These are phyloP conservation scores for Melampsora abietis-canadensis DNA, from an alignment of 1,284 basidiomycete genomes.

Conservation along the genomic window DNA sequence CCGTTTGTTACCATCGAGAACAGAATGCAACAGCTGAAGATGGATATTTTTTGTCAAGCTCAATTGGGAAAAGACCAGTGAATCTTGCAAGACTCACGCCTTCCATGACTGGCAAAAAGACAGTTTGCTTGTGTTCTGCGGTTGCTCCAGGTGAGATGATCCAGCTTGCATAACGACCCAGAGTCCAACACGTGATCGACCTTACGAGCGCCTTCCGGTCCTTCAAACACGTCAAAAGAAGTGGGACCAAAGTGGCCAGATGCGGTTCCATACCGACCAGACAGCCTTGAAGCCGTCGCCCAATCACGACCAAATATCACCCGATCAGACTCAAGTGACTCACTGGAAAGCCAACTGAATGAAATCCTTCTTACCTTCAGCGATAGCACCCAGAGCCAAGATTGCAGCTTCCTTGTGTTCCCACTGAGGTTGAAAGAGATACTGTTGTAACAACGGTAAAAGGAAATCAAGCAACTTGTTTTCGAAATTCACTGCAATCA, in stretches of 20 bases:
- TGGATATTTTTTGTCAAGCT: too few relatives aligned
- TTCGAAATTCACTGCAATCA: slow-evolving; percentile 88
- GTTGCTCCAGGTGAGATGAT: slow-evolving; percentile 68
- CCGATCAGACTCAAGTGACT: neutral
- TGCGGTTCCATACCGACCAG: slow-evolving; percentile 94
- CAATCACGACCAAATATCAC: slow-evolving; percentile 32
- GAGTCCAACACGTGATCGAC: slow-evolving; percentile 98
- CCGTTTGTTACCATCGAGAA: slow-evolving; percentile 97
- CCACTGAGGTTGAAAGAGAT: slow-evolving; percentile 92
- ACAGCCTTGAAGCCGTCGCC: slow-evolving; percentile 64
- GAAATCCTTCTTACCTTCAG: slow-evolving; percentile 70
- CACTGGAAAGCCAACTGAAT: neutral
- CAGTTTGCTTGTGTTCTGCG: slow-evolving; percentile 80
- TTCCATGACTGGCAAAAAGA: slow-evolving; percentile 96
- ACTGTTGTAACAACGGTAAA: slow-evolving; percentile 83
- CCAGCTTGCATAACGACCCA: slow-evolving; percentile 98
- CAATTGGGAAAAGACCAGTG: too few relatives aligned
- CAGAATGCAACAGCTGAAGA: slow-evolving; percentile 81
- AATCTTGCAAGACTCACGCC: slow-evolving; percentile 64
- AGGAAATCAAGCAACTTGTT: slow-evolving; percentile 82
- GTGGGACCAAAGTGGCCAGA: slow-evolving; percentile 83
- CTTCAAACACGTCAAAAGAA: slow-evolving; percentile 81
- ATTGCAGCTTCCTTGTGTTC: slow-evolving; percentile 91
- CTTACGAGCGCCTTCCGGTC: slow-evolving; percentile 94
- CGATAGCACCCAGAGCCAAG: slow-evolving; percentile 93